Base-by-base conservation (phyloP, 2,329 filamentous ascomycete species). In the Pestalotiopsis sp. region DNA sequence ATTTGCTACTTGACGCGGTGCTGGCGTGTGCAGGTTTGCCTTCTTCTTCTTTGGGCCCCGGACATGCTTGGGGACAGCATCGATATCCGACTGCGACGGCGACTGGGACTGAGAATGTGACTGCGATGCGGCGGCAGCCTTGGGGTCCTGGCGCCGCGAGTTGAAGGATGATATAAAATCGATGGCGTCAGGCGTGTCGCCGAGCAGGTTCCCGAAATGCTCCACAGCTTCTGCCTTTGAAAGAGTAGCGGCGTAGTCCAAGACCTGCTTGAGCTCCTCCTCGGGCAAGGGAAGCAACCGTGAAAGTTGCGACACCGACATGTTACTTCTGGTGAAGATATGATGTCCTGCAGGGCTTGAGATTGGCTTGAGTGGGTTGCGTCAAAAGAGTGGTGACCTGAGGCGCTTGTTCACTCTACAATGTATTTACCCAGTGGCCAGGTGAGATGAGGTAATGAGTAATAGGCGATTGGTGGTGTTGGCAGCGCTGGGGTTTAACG, bases 141-240 rank as follows among this genome's bases (percentile, higher is more conserved):
- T 78, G 1, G 83, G 83, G 23, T 84, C 83, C 72, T 85, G 80
- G 64, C 89, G 81, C 20, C 84, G 88, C 3, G 91, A 88, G 77
- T 97, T 98, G 78, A 95, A 95, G 20, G 90, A 91, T 0, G 93
- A 89, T 71, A 95, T 91, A 77, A 94, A 96, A 74, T 94, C 91
- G 70, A 94, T 82, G 55, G 85, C 87, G 74, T 92, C 90, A 1
- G 94, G 89, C 6, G 93, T 94, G 78, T 97, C 94, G 64, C 95
- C 96, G 0, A 99, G 87, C 66, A 99, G 84, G 76, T 96, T 94
- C 79, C 91, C 92, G 70, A 99, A 91, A 79, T 98, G 94, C 57
- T 94, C 91, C 64, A 90, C 94, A 14, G 93, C 93, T 71, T 92
- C 92, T 65, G 90, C 82, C 76, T 92, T 94, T 23, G 94, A 90